A percentile compares a stretch with the other conserved stretches of the same genome.
These are phyloP conservation scores for Alternaria panax DNA, from an alignment of 2,329 filamentous ascomycete species.

Conservation along the genomic window DNA sequence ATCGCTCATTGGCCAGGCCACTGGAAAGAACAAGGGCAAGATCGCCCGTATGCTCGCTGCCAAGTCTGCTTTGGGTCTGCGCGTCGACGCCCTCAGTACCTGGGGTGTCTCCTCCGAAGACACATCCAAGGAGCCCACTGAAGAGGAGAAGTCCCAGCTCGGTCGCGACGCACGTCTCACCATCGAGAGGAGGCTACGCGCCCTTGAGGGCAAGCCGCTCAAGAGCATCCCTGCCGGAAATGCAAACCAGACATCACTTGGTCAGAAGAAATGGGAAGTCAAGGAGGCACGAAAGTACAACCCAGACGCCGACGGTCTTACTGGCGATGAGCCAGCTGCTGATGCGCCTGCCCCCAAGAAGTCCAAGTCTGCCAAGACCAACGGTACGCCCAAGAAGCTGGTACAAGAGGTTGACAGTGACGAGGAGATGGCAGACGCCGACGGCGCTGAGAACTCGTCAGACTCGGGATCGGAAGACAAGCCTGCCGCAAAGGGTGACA, in stretches of 20 bases:
- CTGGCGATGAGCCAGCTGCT: constrained; percentile 68
- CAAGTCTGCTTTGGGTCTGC: constrained; percentile 90
- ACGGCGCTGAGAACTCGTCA: constrained; percentile 46
- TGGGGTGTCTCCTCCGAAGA: constrained; percentile 69
- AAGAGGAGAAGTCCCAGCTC: constrained; percentile 86
- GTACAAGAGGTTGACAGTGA: constrained; percentile 59
- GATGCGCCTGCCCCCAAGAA: constrained; percentile 47
- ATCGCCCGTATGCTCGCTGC: constrained; percentile 95
- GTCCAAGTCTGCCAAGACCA: constrained; percentile 55
- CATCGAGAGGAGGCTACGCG: constrained; percentile 77
- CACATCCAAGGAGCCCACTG: constrained; percentile 66
- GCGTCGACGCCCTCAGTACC: constrained; percentile 87
- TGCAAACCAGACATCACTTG: constrained; percentile 50
- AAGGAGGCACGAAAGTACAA: constrained; percentile 97
- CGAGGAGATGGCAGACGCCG: constrained; percentile 51
- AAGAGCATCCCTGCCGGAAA: constrained; percentile 71
- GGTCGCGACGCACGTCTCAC: constrained; percentile 75
- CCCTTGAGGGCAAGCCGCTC: constrained; percentile 88
- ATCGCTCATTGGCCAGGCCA: constrained; percentile 88
- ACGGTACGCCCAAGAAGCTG: constrained; percentile 53
- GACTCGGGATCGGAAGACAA: constrained; percentile 47
- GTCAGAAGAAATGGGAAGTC: constrained; percentile 79
- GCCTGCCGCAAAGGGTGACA: constrained; percentile 44
- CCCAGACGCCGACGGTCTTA: constrained; percentile 85
- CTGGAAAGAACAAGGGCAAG: constrained; percentile 99